Base-by-base conservation (phyloP, 169 alveolate species). In the Plasmodium berghei region DNA sequence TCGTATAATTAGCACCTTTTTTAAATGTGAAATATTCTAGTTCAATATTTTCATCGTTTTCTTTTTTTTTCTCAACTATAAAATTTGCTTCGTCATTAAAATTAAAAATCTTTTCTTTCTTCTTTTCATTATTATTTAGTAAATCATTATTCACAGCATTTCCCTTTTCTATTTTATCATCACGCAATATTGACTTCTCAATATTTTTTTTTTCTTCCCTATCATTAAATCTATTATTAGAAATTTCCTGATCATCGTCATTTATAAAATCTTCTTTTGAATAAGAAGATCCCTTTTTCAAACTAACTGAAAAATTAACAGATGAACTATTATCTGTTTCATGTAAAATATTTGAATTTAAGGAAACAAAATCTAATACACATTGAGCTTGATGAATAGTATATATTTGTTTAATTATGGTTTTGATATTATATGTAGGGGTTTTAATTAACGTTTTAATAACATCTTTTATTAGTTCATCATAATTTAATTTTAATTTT, bases 1-100 rank as follows among this genome's bases (percentile, higher is more conserved):
- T 83, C 20, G 90, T 83, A 66, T 83, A 83, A 67, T 83, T 67
- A 9, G 90, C 83, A 28, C 90, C 90, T 49, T 83, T 83, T 67
- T 66, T 83, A 66, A 83, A 83, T n/a, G 90, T 83, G 45, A 52
- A 83, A 67, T 83, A 83, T 67, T 83, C 85, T 16, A 67, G 62
- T 71, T 83, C 59, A 22, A 83, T 34, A 16, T 67, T 26, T 48
- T 83, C 90, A 54, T 28, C 42, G 28, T 83, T 67, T 56, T 83
- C 90, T 20, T 83, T 83, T 62, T 83, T 83, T 59, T 83, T 67
- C 34, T 83, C 90, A 20, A 83, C 58, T 40, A 83, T 83, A 59
- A 54, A 83, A 83, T 83, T 66, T 6, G 72, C 18, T 24, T 83
- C 90, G 3, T 83, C 85, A 1, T 59, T 55, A 58, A 83, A 83